phyloP scores from a whole-genome alignment of 2,329 filamentous ascomycete species.

The Microdochium bolleyi region DNA sequence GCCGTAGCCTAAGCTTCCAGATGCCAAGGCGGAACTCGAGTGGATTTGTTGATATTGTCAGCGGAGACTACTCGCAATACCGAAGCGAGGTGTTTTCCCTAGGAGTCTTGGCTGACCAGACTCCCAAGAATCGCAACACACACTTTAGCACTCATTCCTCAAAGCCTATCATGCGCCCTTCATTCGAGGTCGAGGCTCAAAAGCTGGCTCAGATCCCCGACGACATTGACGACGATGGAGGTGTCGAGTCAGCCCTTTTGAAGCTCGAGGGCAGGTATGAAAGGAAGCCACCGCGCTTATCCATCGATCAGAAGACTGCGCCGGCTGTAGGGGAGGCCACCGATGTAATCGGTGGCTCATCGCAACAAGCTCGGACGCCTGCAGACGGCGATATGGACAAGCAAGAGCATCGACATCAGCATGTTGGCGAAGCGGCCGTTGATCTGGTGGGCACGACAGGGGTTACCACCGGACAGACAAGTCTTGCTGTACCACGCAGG shows the following conservation, averaged over 20 bases:
- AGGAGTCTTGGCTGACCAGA: conserved; percentile 46
- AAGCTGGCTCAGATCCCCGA: conserved; percentile 84
- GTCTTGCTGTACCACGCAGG: neutral
- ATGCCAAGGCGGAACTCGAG: conserved; percentile 29
- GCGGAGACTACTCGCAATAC: conserved; percentile 31
- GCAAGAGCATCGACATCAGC: conserved; percentile 34
- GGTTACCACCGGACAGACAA: neutral
- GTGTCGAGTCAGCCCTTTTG: conserved; percentile 82
- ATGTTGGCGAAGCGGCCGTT: conserved; percentile 32
- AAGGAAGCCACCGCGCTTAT: conserved; percentile 36
- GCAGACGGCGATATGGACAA: conserved; percentile 29
- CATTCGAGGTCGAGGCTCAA: conserved; percentile 83
- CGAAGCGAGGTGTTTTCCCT: conserved; percentile 45
- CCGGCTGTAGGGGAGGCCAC: conserved; percentile 9
- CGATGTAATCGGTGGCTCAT: neutral
- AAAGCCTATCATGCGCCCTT: conserved; percentile 57
- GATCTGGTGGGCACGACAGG: neutral
- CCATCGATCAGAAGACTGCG: conserved; percentile 24
- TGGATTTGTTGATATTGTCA: conserved; percentile 35
- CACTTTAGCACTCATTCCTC: conserved; percentile 56
- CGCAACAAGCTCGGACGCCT: neutral
- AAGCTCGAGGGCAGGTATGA: conserved; percentile 87
- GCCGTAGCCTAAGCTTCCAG: conserved; percentile 48
- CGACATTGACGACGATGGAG: conserved; percentile 69
- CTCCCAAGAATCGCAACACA: conserved; percentile 38